Evolutionary conservation across 345 rosid species (phyloP).

Genomic region (Bruguiera gymnorhiza): DNA sequence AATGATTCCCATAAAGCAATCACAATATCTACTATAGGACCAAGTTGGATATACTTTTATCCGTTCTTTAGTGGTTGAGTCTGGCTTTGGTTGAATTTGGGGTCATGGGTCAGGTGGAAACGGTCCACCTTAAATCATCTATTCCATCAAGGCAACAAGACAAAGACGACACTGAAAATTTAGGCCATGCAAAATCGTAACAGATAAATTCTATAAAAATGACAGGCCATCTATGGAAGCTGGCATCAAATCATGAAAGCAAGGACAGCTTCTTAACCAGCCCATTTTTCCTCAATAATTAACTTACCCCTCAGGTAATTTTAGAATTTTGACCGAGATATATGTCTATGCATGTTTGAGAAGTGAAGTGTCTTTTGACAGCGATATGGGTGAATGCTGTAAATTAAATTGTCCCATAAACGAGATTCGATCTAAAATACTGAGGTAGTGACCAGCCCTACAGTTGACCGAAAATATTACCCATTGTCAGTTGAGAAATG

Average conservation of each 20-base stretch:
- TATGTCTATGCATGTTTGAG: no score
- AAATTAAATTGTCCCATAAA: no score
- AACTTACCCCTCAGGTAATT: background rate
- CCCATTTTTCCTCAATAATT: background rate
- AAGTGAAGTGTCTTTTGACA: no score
- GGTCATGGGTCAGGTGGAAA: slow-evolving; percentile 24
- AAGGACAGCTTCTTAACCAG: background rate
- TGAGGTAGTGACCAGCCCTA: no score
- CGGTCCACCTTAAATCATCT: slow-evolving; percentile 40
- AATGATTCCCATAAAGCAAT: no score
- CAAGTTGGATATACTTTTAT: background rate
- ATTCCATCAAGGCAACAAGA: slow-evolving; percentile 32
- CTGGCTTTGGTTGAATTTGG: slow-evolving; percentile 30
- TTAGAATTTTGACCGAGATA: background rate
- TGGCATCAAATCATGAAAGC: background rate
- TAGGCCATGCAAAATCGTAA: background rate
- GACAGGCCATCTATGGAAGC: background rate
- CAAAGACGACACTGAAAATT: slow-evolving; percentile 18
- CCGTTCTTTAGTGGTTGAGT: slow-evolving; percentile 45
- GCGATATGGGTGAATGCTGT: no score
- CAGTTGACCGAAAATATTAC: no score
- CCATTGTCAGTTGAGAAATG: no score
- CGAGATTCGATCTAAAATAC: no score
- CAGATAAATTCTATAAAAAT: background rate
- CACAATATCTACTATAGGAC: no score